Conservation (phyloP, 2,329 filamentous ascomycete genomes). For the Endoconidiophora polonica region DNA sequence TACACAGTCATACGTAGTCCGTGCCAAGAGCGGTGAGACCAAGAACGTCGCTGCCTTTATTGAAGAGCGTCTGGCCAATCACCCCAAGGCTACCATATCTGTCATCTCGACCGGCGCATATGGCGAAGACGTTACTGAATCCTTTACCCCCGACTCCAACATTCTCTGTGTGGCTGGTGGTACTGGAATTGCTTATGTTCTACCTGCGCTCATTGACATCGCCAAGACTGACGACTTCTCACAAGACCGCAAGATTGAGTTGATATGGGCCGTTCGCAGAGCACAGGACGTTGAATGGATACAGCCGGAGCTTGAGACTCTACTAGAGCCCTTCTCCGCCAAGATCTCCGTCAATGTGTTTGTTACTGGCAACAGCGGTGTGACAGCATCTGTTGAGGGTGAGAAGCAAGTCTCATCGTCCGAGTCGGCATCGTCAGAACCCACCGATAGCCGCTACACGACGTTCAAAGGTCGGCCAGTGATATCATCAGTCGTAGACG, state of each 20-base stretch:
- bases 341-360: conserved; percentile 38
- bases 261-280: conserved; percentile 49
- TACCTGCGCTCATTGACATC: conserved; percentile 22
- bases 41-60: conserved; percentile 33
- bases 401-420: conserved; percentile 15
- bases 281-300: conserved; percentile 41
- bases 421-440: conserved; percentile 16
- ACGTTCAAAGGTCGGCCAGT: conserved; percentile 24
- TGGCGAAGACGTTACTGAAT: conserved; percentile 32
- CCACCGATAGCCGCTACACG: conserved; percentile 11
- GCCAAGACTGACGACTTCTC: conserved; percentile 29
- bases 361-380: conserved; percentile 35
- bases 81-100: conserved; percentile 17
- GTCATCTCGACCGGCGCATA: conserved; percentile 49
- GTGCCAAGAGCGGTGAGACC: conserved; percentile 43
- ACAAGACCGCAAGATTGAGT: conserved; percentile 32
- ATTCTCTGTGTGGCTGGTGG: conserved; percentile 25
- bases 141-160: conserved; percentile 25
- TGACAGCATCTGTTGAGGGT: conserved; percentile 7
- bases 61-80: conserved; percentile 20
- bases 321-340: conserved; percentile 24
- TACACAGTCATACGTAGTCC: conserved; percentile 38
- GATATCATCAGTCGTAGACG: conserved; percentile 27
- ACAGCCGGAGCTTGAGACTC: conserved; percentile 33
- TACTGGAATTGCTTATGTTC: conserved; percentile 25